Evolutionary conservation across 2,329 filamentous ascomycete genomes (phyloP).

Genomic region (Didymella keratinophila): DNA sequence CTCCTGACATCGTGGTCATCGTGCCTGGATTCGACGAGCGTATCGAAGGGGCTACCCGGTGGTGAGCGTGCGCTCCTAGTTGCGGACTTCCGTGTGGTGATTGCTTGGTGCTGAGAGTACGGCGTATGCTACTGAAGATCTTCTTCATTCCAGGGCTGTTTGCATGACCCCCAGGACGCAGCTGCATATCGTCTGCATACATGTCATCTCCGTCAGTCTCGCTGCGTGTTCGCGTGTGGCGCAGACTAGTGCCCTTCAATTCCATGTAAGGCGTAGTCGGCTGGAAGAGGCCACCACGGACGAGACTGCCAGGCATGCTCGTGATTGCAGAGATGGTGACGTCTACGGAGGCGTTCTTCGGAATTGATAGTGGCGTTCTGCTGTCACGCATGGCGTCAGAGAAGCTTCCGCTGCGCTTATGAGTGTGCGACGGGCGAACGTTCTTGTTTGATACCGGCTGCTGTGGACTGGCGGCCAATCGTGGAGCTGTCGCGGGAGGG

Average conservation of each 20-base stretch:
- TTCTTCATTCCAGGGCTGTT: conserved; percentile 77
- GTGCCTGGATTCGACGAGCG: conserved; percentile 44
- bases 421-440: conserved; percentile 54
- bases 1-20: conserved; percentile 33
- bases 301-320: conserved; percentile 81
- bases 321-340: conserved; percentile 64
- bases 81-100: conserved; percentile 36
- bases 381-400: conserved; percentile 82
- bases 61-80: conserved; percentile 28
- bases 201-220: conserved; percentile 43
- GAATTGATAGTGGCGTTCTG: conserved; percentile 60
- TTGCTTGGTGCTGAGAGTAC: conserved; percentile 73
- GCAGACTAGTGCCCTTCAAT: conserved; percentile 41
- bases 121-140: conserved; percentile 83
- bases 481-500: conserved; percentile 33
- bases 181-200: conserved; percentile 31
- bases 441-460: conserved; percentile 36
- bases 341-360: conserved; percentile 53
- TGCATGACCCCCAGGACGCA: conserved; percentile 33
- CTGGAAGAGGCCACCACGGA: conserved; percentile 84
- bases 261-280: conserved; percentile 84
- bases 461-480: conserved; percentile 43
- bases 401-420: conserved; percentile 87
- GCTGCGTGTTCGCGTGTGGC: conserved; percentile 44
- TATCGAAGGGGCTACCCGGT: conserved; percentile 33